Conservation (phyloP, 1,284 basidiomycete genomes). For the Laetiporus sulphureus region DNA sequence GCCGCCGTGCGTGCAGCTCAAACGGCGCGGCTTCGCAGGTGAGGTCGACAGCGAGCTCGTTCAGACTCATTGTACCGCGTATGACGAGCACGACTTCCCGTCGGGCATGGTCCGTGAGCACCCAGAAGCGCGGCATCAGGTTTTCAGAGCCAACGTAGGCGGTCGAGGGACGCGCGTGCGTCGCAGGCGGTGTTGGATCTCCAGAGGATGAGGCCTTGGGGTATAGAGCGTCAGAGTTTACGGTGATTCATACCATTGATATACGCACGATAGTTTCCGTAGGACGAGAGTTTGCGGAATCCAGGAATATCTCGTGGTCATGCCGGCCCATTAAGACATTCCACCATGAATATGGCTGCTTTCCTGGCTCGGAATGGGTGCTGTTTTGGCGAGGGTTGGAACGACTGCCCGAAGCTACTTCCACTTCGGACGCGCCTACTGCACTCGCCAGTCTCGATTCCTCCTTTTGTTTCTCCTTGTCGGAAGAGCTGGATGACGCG, state of each 20-base stretch:
- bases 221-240: no score
- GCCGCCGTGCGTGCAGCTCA: constrained; percentile 29
- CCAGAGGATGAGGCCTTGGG: not conserved
- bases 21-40: constrained; percentile 71
- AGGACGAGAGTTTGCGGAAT: constrained; percentile 34
- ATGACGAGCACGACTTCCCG: constrained; percentile 69
- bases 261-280: constrained; percentile 3
- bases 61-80: constrained; percentile 77
- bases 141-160: constrained; percentile 59
- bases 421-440: constrained; percentile 62
- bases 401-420: constrained; percentile 28
- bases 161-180: constrained; percentile 14
- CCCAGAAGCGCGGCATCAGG: constrained; percentile 77
- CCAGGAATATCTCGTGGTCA: constrained; percentile 72
- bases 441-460: constrained; percentile 56
- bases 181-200: not conserved
- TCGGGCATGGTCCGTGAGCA: constrained; percentile 68
- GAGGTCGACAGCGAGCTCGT: constrained; percentile 77
- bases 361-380: constrained; percentile 10
- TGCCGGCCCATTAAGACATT: constrained; percentile 68
- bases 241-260: not conserved
- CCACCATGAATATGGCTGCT: constrained; percentile 66
- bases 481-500: not conserved
- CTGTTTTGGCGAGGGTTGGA: constrained; percentile 3
- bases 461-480: constrained; percentile 30